phyloP scores from a whole-genome alignment of 345 rosid species.

The Zanthoxylum bungeanum region DNA sequence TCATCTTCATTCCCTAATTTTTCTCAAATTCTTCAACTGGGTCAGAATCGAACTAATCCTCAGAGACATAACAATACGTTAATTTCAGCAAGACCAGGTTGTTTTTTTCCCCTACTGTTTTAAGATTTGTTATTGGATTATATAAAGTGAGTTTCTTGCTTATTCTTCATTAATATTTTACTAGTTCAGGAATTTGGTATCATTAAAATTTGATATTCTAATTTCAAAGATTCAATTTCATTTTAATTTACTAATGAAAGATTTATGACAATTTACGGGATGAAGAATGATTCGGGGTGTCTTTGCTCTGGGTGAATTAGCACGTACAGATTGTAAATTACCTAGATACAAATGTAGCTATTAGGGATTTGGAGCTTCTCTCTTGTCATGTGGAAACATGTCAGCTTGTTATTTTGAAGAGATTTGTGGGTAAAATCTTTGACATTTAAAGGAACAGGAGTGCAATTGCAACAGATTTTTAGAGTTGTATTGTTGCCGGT shows the following conservation, averaged over 20 bases:
- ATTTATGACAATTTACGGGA: neutral
- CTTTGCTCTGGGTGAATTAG: neutral
- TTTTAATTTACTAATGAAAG: neutral
- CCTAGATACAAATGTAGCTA: neutral
- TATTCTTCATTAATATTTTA: neutral
- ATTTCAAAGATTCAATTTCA: too few species aligned
- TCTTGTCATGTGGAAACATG: too few species aligned
- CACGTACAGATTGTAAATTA: neutral
- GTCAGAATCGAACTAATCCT: too few species aligned
- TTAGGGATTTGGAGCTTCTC: neutral
- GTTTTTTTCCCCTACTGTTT: neutral
- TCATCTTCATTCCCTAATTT: neutral
- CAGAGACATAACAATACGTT: neutral
- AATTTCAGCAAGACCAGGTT: slow-evolving; percentile 1
- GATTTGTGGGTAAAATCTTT: neutral
- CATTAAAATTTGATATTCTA: neutral
- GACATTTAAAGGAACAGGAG: neutral
- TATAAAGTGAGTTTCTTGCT: neutral
- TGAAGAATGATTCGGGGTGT: neutral
- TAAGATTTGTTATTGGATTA: neutral
- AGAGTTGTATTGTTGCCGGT: neutral
- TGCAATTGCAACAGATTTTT: neutral
- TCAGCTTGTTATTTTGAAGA: neutral
- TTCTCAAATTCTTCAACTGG: neutral
- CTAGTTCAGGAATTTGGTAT: neutral